A percentile compares a stretch with the other conserved stretches of the same genome.
Conservation (phyloP, 192 early-diverging fungal species). For the Umbelopsis sp. region DNA sequence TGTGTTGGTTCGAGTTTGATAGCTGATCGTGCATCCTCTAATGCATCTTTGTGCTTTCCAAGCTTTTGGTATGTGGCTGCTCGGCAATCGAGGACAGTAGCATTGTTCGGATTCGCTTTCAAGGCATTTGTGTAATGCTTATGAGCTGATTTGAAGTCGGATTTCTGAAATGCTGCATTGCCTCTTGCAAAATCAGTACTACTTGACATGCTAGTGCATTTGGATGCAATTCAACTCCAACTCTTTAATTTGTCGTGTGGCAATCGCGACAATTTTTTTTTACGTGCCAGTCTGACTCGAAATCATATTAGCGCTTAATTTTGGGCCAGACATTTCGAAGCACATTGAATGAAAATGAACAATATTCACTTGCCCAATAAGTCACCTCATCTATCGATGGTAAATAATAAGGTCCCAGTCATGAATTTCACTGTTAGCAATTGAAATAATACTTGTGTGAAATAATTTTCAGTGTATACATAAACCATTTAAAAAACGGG, state of each 20-base stretch:
- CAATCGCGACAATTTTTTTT: too few species aligned
- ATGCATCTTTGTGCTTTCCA: not conserved
- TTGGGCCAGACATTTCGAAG: too few species aligned
- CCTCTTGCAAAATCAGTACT: not conserved
- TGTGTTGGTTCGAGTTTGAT: slow-evolving; percentile 15
- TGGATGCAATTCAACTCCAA: not conserved
- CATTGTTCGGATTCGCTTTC: not conserved
- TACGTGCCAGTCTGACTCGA: too few species aligned
- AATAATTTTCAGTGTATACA: too few species aligned
- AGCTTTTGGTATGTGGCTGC: slow-evolving; percentile 22
- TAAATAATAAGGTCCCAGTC: too few species aligned
- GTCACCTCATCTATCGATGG: too few species aligned
- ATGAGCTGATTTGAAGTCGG: slow-evolving; percentile 1
- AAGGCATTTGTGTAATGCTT: not conserved
- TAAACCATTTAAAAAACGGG: too few species aligned
- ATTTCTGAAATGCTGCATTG: not conserved
- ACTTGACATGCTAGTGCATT: not conserved
- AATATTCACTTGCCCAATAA: too few species aligned
- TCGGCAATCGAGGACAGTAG: slow-evolving; percentile 13
- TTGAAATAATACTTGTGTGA: too few species aligned
- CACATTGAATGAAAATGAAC: too few species aligned
- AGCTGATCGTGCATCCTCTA: slow-evolving; percentile 21
- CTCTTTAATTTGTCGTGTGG: not conserved
- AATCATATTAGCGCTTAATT: too few species aligned
- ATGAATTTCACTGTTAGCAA: too few species aligned